Percentiles rank a stretch among this genome's conserved stretches.
Conservation (phyloP, 2,329 filamentous ascomycete species). For the Verticillium albo-atrum region DNA sequence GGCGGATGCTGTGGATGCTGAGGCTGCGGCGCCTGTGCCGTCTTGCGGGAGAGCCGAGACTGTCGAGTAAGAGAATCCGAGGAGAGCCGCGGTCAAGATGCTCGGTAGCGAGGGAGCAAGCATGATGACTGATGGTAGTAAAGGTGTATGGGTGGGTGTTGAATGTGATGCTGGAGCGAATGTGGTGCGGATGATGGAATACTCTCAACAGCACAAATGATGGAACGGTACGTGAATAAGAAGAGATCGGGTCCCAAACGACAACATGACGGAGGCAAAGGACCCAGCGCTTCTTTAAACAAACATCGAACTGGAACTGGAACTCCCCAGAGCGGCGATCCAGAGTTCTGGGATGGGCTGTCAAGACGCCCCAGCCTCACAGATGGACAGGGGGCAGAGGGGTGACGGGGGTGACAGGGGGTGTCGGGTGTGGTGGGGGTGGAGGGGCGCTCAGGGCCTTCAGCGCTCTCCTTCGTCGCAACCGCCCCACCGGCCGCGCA, state of each 20-base stretch:
- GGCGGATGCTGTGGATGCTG: slow-evolving; percentile 11
- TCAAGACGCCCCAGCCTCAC: not conserved
- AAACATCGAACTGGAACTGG: not conserved
- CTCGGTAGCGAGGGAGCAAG: not conserved
- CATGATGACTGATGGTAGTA: not conserved
- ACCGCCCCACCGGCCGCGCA: not conserved
- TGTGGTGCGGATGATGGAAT: too few species aligned
- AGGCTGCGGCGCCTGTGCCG: slow-evolving; percentile 1
- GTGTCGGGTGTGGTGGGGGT: too few species aligned
- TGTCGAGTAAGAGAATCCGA: not conserved
- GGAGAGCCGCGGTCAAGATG: not conserved
- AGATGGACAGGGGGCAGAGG: not conserved
- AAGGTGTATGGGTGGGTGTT: too few species aligned
- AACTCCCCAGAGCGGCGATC: not conserved
- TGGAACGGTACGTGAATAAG: not conserved
- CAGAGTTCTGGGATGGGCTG: not conserved
- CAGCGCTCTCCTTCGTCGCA: not conserved
- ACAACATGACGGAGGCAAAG: not conserved
- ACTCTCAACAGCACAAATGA: not conserved
- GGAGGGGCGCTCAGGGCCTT: too few species aligned
- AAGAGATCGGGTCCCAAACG: not conserved
- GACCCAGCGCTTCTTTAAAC: not conserved
- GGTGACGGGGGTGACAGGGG: not conserved
- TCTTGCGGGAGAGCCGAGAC: not conserved
- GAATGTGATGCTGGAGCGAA: too few species aligned